Evolutionary conservation across 306 rosid genomes (phyloP).

Genomic region (Fragaria iinumae): DNA sequence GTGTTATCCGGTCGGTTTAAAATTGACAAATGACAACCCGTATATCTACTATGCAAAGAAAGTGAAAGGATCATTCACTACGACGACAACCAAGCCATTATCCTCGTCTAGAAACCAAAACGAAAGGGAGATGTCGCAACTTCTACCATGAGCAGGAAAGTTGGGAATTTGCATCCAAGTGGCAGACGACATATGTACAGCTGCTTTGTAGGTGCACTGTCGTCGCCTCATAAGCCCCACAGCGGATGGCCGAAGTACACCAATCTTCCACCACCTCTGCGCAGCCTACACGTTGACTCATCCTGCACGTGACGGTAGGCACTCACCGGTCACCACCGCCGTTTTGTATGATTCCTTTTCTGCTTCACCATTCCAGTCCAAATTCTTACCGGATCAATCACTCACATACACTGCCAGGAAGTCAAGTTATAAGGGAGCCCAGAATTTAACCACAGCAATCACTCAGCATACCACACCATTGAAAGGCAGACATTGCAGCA

Average conservation of each 20-base stretch:
- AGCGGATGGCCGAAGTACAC: background rate
- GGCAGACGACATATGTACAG: background rate
- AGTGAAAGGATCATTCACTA: background rate
- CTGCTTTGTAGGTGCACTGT: background rate
- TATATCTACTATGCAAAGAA: too few relatives aligned
- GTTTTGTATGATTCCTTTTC: background rate
- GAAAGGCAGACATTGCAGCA: background rate
- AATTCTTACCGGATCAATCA: background rate
- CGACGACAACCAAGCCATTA: background rate
- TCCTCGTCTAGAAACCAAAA: background rate
- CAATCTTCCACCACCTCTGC: background rate
- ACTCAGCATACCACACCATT: background rate
- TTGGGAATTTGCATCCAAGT: background rate
- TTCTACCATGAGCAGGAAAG: background rate
- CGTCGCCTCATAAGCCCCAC: background rate
- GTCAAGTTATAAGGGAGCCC: background rate
- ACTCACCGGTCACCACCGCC: conserved; percentile 2
- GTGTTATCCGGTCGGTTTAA: too few relatives aligned
- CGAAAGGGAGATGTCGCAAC: background rate
- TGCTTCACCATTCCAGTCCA: background rate
- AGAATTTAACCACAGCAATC: background rate
- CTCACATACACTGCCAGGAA: background rate
- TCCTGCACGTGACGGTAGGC: conserved; percentile 5
- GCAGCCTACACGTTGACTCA: conserved; percentile 9
- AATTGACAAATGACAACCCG: too few relatives aligned